Conservation (phyloP, 495 filamentous ascomycete species). For the Sabuloglossum arenarium region DNA sequence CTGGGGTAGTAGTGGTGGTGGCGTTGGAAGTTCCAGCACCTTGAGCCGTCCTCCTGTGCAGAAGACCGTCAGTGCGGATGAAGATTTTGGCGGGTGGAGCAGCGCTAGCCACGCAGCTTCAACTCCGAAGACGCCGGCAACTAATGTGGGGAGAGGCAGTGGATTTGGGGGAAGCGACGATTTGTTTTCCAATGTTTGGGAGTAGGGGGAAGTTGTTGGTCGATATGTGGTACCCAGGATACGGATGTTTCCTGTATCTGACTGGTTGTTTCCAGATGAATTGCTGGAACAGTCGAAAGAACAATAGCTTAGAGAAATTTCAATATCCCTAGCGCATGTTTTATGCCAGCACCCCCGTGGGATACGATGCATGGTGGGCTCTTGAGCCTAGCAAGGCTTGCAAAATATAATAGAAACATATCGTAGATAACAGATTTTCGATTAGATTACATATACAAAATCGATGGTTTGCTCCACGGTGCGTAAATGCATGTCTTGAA, state of each 20-base stretch:
- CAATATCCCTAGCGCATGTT: background rate
- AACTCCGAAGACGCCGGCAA: constrained; percentile 19
- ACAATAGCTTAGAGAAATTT: background rate
- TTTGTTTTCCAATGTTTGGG: constrained; percentile 88
- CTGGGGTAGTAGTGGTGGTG: constrained; percentile 24
- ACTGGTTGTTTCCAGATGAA: background rate
- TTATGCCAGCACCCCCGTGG: background rate
- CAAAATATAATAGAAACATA: background rate
- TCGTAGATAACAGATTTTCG: background rate
- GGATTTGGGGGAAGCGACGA: constrained; percentile 31
- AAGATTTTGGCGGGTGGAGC: constrained; percentile 89
- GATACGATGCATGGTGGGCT: background rate
- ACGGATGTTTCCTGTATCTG: background rate
- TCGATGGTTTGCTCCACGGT: too few relatives aligned
- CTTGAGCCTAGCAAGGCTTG: background rate
- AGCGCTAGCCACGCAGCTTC: constrained; percentile 31
- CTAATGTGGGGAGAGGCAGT: background rate
- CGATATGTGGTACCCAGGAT: background rate
- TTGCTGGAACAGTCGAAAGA: background rate
- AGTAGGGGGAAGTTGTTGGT: constrained; percentile 22
- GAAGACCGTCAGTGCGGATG: constrained; percentile 56
- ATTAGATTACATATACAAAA: background rate
- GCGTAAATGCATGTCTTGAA: background rate
- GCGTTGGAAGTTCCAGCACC: background rate
- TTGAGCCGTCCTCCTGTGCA: constrained; percentile 16